Evolutionary conservation across 2,329 filamentous ascomycete genomes (phyloP).

Genomic region (Paecilomyces sp.): DNA sequence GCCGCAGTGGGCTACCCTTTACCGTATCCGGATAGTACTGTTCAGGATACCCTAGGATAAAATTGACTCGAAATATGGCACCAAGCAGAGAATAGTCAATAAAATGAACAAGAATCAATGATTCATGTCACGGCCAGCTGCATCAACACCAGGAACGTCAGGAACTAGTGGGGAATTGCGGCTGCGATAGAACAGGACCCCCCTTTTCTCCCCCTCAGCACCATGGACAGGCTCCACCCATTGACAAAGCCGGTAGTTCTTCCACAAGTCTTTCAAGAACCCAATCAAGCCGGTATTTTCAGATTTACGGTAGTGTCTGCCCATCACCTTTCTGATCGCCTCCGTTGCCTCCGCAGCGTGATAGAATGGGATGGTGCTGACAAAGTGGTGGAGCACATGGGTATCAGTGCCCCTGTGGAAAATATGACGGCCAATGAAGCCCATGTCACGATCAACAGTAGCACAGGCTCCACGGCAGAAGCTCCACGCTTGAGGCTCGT

Average conservation of each 20-base stretch:
- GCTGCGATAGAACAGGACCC: constrained; percentile 93
- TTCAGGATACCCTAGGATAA: too few species aligned
- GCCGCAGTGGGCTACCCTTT: too few species aligned
- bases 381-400: constrained; percentile 95
- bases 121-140: too few species aligned
- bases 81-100: too few species aligned
- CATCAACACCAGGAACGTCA: too few species aligned
- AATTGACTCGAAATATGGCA: too few species aligned
- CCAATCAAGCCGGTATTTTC: constrained; percentile 67
- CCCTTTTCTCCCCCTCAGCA: constrained; percentile 71
- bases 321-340: constrained; percentile 93
- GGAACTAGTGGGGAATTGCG: constrained; percentile 46
- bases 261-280: constrained; percentile 80
- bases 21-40: too few species aligned
- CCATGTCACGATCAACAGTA: constrained; percentile 95
- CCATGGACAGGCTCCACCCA: constrained; percentile 92
- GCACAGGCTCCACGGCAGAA: constrained; percentile 89
- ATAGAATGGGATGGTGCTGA: constrained; percentile 94
- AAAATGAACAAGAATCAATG: too few species aligned
- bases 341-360: constrained; percentile 90
- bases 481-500: constrained; percentile 79
- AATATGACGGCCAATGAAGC: constrained; percentile 84
- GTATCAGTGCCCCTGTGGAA: constrained; percentile 97
- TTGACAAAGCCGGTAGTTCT: constrained; percentile 77
- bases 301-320: constrained; percentile 84